A percentile compares a stretch with the other conserved stretches of the same genome.
Conservation (phyloP, 768 basidiomycete genomes). For the Tricholoma terreum region DNA sequence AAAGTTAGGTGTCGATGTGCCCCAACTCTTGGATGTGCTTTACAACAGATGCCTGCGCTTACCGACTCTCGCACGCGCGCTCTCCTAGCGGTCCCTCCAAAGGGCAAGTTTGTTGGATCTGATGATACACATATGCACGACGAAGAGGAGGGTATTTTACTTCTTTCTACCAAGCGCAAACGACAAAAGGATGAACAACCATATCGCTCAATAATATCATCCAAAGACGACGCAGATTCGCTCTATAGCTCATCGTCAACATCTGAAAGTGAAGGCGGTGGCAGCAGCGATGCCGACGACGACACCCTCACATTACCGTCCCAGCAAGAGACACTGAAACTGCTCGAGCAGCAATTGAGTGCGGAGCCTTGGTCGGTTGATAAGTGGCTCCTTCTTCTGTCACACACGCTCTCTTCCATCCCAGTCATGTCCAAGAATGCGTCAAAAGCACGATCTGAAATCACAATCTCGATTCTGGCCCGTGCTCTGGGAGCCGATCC, state of each 20-base stretch:
- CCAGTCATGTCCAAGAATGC: slow-evolving; percentile 68
- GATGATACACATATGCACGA: slow-evolving; percentile 44
- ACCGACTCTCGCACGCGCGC: slow-evolving; percentile 55
- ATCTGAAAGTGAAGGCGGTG: slow-evolving; percentile 17
- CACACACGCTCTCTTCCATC: slow-evolving; percentile 59
- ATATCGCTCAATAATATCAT: slow-evolving; percentile 49
- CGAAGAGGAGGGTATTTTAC: slow-evolving; percentile 68
- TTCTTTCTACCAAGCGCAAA: slow-evolving; percentile 44
- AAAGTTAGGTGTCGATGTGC: background rate
- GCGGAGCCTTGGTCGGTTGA: slow-evolving; percentile 49
- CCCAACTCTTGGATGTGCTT: slow-evolving; percentile 1
- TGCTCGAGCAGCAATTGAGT: slow-evolving; percentile 53
- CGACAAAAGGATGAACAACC: slow-evolving; percentile 30
- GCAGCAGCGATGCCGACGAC: slow-evolving; percentile 35
- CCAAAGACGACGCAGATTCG: slow-evolving; percentile 25
- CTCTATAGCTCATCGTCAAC: slow-evolving; percentile 16
- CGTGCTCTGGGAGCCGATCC: slow-evolving; percentile 61
- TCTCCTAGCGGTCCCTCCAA: slow-evolving; percentile 51
- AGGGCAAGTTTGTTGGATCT: slow-evolving; percentile 43
- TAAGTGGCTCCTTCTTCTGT: slow-evolving; percentile 63
- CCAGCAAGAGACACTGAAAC: slow-evolving; percentile 56
- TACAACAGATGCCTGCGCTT: slow-evolving; percentile 43
- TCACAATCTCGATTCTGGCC: slow-evolving; percentile 61
- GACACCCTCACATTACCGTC: slow-evolving; percentile 39
- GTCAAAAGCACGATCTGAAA: slow-evolving; percentile 63